Evolutionary conservation across 208 protist species (phyloP).

Genomic region (Crithidia mellificae): DNA sequence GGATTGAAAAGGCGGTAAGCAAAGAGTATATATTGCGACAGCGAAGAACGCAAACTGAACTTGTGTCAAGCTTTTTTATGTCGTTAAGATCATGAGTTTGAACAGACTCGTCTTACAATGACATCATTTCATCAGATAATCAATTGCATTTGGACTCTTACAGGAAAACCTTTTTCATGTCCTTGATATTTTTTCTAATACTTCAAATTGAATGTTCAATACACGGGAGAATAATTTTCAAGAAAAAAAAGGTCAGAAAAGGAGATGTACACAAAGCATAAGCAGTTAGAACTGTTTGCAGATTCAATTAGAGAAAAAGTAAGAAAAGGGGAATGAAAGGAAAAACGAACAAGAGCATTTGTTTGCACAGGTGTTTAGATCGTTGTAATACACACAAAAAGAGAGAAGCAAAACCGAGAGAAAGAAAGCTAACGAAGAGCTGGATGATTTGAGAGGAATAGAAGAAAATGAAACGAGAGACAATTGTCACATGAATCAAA

Average conservation of each 20-base stretch:
- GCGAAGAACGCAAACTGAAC: no score
- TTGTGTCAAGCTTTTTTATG: no score
- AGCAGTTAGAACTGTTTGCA: background rate
- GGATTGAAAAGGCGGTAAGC: no score
- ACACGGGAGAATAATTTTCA: no score
- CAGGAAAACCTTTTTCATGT: no score
- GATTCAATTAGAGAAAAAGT: background rate
- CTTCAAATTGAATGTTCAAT: background rate
- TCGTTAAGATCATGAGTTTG: no score
- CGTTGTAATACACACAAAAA: background rate
- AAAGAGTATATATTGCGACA: no score
- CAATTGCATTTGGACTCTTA: no score
- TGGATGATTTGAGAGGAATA: background rate
- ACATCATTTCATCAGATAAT: no score
- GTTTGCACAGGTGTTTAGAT: background rate
- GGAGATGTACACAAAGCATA: slow-evolving; percentile 1
- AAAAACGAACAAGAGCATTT: background rate
- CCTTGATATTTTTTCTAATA: slow-evolving; percentile 7
- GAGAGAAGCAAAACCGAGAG: background rate
- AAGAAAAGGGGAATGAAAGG: background rate
- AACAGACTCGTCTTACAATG: no score
- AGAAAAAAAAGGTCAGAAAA: background rate
- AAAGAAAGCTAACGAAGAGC: background rate
- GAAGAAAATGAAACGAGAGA: background rate
- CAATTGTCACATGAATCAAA: background rate